Base-by-base conservation (phyloP, 2,329 filamentous ascomycete genomes). In the Pyrenophora graminea region DNA sequence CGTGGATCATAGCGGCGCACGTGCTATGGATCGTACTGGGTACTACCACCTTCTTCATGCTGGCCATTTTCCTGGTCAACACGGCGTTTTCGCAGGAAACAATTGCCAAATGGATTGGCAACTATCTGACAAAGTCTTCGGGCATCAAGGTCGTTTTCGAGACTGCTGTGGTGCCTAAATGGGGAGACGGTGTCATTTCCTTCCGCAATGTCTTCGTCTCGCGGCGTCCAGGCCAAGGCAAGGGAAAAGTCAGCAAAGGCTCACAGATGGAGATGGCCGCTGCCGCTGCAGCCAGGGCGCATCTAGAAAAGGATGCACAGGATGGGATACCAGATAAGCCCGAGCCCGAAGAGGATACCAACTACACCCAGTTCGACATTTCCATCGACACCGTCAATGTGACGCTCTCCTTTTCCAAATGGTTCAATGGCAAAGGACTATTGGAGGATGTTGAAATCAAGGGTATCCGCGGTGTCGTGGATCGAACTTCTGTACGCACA, bases 61-160 rank as follows among this genome's bases (percentile, higher is more conserved):
- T 97, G 48, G 77, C 93, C 15, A 96, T 99, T 47, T 84, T 96
- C 60, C 85, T 90, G 7, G 90, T 97, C 67, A 99, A 99, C 72
- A 97, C 93, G 0, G 91, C 97, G 27, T 89, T 97, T 75, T 94
- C 94, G 2, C 94, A 99, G 80, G 94, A 99, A 84, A 96, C 90
- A 3, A 79, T 99, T 25, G 94, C 93, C 18, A 85, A 89, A 65
- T 96, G 91, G 89, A 84, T 97, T 41, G 94, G 94, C 13, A 95
- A 97, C 73, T 97, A 97, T 73, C 79, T 99, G 21, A 99, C 94
- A 2, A 86, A 93, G 68, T 96, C 92, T 15, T 94, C 92, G 7
- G 94, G 94, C 5, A 80, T 97, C 40, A 94, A 91, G 33, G 90
- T 99, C 27, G 88, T 99, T 46, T 99, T 99, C 70, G 94, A 99